Conservation (phyloP, 345 rosid genomes). For the Ceriops zippeliana region DNA sequence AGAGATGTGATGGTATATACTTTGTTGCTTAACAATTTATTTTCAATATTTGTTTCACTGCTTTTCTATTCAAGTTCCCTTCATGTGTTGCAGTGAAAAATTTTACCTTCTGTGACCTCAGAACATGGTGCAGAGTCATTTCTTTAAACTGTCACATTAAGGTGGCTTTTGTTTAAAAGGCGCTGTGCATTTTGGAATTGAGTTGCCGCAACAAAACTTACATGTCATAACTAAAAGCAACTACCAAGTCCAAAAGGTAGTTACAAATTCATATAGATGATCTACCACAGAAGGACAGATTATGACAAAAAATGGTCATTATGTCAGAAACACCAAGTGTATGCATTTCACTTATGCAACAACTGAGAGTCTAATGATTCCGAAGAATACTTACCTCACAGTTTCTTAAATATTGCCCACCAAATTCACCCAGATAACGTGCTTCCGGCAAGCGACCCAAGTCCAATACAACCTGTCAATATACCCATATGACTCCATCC, state of each 20-base stretch:
- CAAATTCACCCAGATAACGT: slow-evolving; percentile 52
- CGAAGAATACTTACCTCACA: slow-evolving; percentile 38
- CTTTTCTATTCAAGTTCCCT: not conserved
- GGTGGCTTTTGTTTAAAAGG: not conserved
- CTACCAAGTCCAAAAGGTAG: no score
- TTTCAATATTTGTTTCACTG: no score
- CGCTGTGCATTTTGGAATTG: no score
- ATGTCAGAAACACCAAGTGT: not conserved
- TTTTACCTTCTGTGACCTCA: not conserved
- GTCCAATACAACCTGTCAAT: slow-evolving; percentile 48
- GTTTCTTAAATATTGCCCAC: slow-evolving; percentile 49
- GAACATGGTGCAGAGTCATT: not conserved
- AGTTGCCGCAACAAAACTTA: no score
- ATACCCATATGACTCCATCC: not conserved
- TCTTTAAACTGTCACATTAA: not conserved
- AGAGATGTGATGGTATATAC: not conserved
- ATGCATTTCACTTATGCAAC: not conserved
- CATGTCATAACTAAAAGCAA: no score
- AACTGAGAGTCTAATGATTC: not conserved
- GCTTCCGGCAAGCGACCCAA: slow-evolving; percentile 64
- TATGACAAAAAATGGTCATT: not conserved
- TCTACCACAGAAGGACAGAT: not conserved
- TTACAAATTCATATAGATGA: not conserved
- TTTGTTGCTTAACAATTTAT: not conserved
- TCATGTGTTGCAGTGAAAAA: not conserved